Conservation (phyloP, 352 stramenopile genomes). For the Pythium monospermum region DNA sequence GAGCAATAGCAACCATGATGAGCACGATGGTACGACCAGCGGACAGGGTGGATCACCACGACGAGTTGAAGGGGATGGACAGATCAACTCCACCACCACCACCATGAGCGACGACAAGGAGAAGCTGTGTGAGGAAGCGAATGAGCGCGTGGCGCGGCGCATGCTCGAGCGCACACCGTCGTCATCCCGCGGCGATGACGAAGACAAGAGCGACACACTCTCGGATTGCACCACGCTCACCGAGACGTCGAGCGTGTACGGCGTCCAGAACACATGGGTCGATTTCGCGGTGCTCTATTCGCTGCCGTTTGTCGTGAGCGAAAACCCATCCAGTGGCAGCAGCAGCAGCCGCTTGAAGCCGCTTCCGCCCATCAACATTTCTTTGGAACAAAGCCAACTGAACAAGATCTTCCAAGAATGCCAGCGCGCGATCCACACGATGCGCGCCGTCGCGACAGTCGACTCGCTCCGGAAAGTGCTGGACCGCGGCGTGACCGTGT, state of each 20-base stretch:
- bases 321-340: slow-evolving; percentile 3
- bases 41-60: no score
- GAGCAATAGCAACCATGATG: no score
- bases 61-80: no score
- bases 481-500: slow-evolving; percentile 65
- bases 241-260: slow-evolving; percentile 68
- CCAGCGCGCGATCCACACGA: slow-evolving; percentile 71
- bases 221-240: slow-evolving; percentile 70
- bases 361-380: slow-evolving; percentile 62
- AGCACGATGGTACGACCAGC: no score
- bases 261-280: slow-evolving; percentile 76
- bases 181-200: slow-evolving; percentile 17
- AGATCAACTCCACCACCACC: no score
- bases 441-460: slow-evolving; percentile 63
- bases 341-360: slow-evolving; percentile 43
- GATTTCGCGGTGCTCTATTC: slow-evolving; percentile 73
- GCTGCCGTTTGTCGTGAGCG: slow-evolving; percentile 60
- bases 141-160: slow-evolving; percentile 52
- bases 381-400: slow-evolving; percentile 56
- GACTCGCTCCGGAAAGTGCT: slow-evolving; percentile 71
- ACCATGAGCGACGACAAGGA: slow-evolving; percentile 1
- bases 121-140: slow-evolving; percentile 26
- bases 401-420: slow-evolving; percentile 74
- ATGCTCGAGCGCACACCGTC: slow-evolving; percentile 43
- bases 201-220: slow-evolving; percentile 76